These are phyloP conservation scores for Guadua angustifolia DNA, from an alignment of 176 grass and related monocot genomes.

Conservation along the genomic window DNA sequence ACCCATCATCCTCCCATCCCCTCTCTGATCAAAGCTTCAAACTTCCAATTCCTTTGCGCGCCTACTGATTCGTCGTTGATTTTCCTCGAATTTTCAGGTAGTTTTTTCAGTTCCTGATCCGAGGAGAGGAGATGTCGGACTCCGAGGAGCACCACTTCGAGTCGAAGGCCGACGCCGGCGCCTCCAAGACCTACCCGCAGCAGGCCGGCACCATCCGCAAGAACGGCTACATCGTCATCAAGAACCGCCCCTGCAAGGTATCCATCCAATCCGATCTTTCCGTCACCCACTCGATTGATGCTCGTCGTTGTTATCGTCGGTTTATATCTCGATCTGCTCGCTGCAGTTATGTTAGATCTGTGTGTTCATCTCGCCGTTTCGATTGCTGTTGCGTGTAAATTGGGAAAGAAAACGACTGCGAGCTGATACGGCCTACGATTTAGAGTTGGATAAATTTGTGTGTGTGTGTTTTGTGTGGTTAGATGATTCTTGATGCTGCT, in stretches of 20 bases:
- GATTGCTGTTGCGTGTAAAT: background rate
- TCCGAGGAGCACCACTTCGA: constrained; percentile 47
- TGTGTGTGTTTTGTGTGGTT: background rate
- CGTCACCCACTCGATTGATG: background rate
- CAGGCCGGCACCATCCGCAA: constrained; percentile 46
- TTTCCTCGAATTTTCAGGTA: background rate
- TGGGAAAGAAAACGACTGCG: background rate
- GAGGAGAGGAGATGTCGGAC: constrained; percentile 41
- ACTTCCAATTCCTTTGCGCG: background rate
- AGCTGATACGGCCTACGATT: background rate
- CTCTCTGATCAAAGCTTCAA: background rate
- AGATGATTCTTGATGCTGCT: background rate
- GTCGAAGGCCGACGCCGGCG: constrained; percentile 45
- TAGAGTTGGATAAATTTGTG: background rate
- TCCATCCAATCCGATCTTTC: background rate
- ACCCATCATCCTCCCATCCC: background rate
- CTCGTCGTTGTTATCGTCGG: background rate
- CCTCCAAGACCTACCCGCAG: constrained; percentile 51
- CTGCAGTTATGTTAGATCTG: background rate
- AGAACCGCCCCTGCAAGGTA: constrained; percentile 47
- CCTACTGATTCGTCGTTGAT: background rate
- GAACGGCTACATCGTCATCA: constrained; percentile 41
- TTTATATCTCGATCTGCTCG: background rate
- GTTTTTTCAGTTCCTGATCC: background rate
- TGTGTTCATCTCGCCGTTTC: background rate